Conservation (phyloP, 1,284 basidiomycete genomes). For the Inonotus hispidus region DNA sequence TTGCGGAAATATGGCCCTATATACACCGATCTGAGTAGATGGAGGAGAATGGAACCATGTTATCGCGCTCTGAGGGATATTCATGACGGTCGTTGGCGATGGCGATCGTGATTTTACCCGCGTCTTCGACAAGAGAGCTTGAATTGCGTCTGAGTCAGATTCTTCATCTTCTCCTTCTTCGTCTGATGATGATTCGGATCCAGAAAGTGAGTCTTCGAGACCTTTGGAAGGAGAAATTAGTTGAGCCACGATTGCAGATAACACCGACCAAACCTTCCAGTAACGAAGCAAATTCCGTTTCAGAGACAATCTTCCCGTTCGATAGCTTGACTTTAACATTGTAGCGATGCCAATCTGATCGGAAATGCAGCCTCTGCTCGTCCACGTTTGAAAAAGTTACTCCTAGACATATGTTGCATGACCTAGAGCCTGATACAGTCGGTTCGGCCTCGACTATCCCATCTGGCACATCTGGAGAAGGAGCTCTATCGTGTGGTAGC, state of each 20-base stretch:
- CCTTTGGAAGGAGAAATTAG: slow-evolving; percentile 37
- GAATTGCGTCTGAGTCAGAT: slow-evolving; percentile 60
- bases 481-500: slow-evolving; percentile 23
- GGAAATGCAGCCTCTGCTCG: slow-evolving; percentile 84
- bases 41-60: slow-evolving; percentile 87
- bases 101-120: slow-evolving; percentile 42
- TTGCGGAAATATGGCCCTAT: slow-evolving; percentile 68
- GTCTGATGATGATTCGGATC: slow-evolving; percentile 72
- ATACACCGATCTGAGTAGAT: slow-evolving; percentile 86
- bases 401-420: slow-evolving; percentile 77
- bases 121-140: slow-evolving; percentile 61
- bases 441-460: slow-evolving; percentile 16
- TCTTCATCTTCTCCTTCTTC: slow-evolving; percentile 35
- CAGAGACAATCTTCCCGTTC: slow-evolving; percentile 57
- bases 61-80: slow-evolving; percentile 66
- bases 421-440: slow-evolving; percentile 39
- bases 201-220: slow-evolving; percentile 85
- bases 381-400: slow-evolving; percentile 69
- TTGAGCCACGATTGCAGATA: neutral
- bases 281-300: slow-evolving; percentile 68
- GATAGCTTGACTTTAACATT: slow-evolving; percentile 82
- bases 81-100: slow-evolving; percentile 36
- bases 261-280: slow-evolving; percentile 60
- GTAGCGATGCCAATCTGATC: slow-evolving; percentile 97
- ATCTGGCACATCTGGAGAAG: neutral